These are phyloP conservation scores for Termitomyces sp. DNA, from an alignment of 768 basidiomycete genomes.

Conservation along the genomic window DNA sequence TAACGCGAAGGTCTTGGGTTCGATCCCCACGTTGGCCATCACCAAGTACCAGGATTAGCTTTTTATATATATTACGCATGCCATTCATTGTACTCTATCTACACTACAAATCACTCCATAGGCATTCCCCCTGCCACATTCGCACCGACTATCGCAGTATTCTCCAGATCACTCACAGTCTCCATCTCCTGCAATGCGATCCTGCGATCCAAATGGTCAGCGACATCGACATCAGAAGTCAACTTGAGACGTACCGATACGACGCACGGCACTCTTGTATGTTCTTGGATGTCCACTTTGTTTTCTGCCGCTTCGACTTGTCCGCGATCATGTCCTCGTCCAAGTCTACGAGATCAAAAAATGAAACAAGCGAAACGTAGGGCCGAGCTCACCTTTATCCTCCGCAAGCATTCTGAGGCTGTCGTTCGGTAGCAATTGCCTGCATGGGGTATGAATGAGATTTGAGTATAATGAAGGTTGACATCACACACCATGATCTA, in stretches of 20 bases:
- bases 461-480: background rate
- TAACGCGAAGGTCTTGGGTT: slow-evolving; percentile 82
- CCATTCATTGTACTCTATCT: background rate
- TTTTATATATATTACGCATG: background rate
- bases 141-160: background rate
- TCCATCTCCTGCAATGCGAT: slow-evolving; percentile 20
- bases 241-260: slow-evolving; percentile 46
- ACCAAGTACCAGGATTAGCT: no score
- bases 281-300: slow-evolving; percentile 43
- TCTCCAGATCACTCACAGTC: slow-evolving; percentile 15
- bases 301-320: slow-evolving; percentile 48
- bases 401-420: slow-evolving; percentile 67
- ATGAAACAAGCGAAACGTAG: no score
- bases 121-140: background rate
- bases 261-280: slow-evolving; percentile 56
- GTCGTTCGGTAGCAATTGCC: slow-evolving; percentile 57
- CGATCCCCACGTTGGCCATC: slow-evolving; percentile 73
- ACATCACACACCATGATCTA: slow-evolving; percentile 48
- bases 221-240: background rate
- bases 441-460: slow-evolving; percentile 18
- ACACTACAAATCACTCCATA: background rate
- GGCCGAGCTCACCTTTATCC: slow-evolving; percentile 49
- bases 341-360: slow-evolving; percentile 36
- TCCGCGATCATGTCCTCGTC: slow-evolving; percentile 58
- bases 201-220: slow-evolving; percentile 6